phyloP scores from a whole-genome alignment of 2,329 filamentous ascomycete species.

The Trichoderma breve region DNA sequence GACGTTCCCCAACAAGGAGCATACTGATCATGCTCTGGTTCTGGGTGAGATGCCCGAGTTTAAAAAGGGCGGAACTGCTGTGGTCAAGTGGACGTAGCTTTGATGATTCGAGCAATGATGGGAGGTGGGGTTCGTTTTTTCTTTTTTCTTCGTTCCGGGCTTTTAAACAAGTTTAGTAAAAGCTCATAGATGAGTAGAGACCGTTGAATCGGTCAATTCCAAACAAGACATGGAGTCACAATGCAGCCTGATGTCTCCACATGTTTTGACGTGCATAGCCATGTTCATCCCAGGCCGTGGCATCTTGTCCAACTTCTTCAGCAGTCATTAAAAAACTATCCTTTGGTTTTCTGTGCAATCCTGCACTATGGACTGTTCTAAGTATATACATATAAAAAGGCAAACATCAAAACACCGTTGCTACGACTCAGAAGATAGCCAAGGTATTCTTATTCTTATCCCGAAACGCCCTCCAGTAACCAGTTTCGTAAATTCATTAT shows the following conservation, averaged over 20 bases:
- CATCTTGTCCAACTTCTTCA: neutral
- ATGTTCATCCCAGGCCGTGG: no score
- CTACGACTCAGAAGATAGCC: neutral
- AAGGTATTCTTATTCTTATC: neutral
- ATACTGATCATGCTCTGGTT: constrained; percentile 62
- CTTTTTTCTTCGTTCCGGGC: neutral
- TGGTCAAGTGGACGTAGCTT: constrained; percentile 56
- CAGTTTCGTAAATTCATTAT: constrained; percentile 3
- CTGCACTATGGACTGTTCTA: neutral
- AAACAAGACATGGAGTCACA: neutral
- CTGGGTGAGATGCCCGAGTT: constrained; percentile 63
- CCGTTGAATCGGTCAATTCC: neutral
- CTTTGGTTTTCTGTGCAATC: neutral
- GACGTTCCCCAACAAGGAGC: constrained; percentile 79
- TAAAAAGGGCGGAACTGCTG: constrained; percentile 62
- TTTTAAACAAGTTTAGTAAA: neutral
- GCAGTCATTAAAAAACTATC: neutral
- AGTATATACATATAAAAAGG: constrained; percentile 4
- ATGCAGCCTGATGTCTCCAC: neutral
- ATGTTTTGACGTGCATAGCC: neutral
- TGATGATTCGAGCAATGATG: neutral
- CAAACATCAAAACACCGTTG: neutral
- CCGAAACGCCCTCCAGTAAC: constrained; percentile 5
- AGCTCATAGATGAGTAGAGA: constrained; percentile 19
- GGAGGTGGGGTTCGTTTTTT: neutral